Evolutionary conservation across 306 rosid genomes (phyloP), one percentile per base, ranked within the genome.

Genomic region (Fragaria vesca): DNA sequence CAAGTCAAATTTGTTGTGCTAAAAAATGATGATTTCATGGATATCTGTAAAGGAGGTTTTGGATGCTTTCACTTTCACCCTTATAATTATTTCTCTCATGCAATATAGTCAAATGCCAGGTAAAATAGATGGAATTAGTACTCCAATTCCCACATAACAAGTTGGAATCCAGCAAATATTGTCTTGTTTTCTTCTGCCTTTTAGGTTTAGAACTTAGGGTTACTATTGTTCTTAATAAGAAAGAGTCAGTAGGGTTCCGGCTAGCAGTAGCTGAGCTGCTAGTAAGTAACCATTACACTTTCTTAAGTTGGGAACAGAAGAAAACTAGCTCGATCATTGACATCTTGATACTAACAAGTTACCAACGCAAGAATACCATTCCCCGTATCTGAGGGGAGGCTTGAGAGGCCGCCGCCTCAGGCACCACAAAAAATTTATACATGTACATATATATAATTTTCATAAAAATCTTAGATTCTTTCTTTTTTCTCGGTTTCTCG

Each of bases 1-100:
- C 36, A n/a, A 12, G 73, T 69, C 73, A 69, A 69, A 43, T n/a
- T 43, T 21, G 17, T 12, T 42, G 54, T 11, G 73, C 73, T 43
- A 43, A 43, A 26, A n/a, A 21, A 57, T 68, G 15, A 67, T 67
- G 7, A 66, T 18, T 67, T 40, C 30, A 38, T 63, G n/a, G 68
- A 62, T 28, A 40, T 63, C 28, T 16, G 45, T 34, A 63, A 63
- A 32, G 45, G 69, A 32, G 4, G 69, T 63, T 63, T 15, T 32
- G 69, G 69, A 63, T 12, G 69, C 30, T n/a, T 21, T 57, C 30
- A 57, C 30, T 62, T 62, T 30, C 68, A 30, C n/a, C 68, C 42
- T 30, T 30, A 30, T 30, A 30, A 62, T 12, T 15, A 13, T 62
- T 5, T 30, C 40, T 62, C 42, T 30, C 68, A 62, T 62, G 42